Percentiles rank a stretch among this genome's conserved stretches.
Conservation (phyloP, 129 eudicot species). For the Ambrosia trifida region DNA sequence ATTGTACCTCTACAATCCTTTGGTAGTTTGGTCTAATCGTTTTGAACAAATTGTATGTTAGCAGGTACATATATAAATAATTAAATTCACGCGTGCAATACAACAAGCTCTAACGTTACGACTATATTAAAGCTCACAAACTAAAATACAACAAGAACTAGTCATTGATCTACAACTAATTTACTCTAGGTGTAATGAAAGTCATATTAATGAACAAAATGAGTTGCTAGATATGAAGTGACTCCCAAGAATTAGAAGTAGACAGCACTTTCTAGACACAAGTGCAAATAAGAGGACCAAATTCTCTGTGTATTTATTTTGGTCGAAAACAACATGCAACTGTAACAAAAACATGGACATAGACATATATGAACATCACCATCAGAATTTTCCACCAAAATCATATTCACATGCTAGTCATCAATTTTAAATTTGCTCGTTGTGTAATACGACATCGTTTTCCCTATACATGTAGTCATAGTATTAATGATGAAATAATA, state of each 20-base stretch:
- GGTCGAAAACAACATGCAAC: constrained; percentile 19
- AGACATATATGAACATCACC: not conserved
- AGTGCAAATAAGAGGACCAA: constrained; percentile 6
- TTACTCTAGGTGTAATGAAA: not conserved
- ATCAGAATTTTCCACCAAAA: not conserved
- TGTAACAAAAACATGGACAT: constrained; percentile 5
- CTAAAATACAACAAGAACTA: not conserved
- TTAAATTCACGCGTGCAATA: not conserved
- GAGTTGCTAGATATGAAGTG: not conserved
- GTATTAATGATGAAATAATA: constrained; percentile 14
- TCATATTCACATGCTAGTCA: not conserved
- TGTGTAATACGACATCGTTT: constrained; percentile 10
- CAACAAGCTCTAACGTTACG: not conserved
- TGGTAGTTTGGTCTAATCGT: not conserved
- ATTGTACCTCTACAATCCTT: not conserved
- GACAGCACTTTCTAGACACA: constrained; percentile 5
- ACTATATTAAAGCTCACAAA: not conserved
- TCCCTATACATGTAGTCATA: not conserved
- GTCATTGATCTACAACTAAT: not conserved
- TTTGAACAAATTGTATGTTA: no score
- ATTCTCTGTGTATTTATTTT: constrained; percentile 16
- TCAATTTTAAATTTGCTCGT: not conserved
- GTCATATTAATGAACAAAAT: not conserved
- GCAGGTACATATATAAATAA: not conserved
- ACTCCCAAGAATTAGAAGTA: not conserved